Percentiles rank a stretch among this genome's conserved stretches.
Conservation (phyloP, 768 basidiomycete genomes). For the Leccinum imitatum region DNA sequence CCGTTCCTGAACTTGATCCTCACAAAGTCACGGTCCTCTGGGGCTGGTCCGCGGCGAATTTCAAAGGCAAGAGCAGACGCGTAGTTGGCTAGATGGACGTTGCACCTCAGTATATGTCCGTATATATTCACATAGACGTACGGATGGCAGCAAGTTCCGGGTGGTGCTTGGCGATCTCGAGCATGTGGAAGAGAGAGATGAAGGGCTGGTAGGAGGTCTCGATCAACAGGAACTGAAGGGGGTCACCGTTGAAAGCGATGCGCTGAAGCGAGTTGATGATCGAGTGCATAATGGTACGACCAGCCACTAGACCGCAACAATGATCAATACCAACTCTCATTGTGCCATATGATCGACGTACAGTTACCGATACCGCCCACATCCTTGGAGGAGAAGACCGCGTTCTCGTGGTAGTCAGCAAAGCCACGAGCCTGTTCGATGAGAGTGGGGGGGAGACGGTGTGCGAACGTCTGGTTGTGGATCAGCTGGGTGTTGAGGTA, state of each 20-base stretch:
- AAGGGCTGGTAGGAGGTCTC: conserved; percentile 89
- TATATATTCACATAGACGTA: conserved; percentile 38
- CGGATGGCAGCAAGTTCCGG: conserved; percentile 65
- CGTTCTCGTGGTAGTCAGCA: conserved; percentile 79
- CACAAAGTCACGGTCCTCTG: conserved; percentile 77
- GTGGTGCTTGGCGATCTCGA: conserved; percentile 56
- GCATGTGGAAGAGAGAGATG: conserved; percentile 82
- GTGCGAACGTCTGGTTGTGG: conserved; percentile 81
- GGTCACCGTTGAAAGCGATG: conserved; percentile 77
- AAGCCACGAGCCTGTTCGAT: conserved; percentile 71
- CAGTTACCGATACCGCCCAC: conserved; percentile 76
- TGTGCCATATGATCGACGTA: conserved; percentile 38
- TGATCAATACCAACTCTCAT: conserved; percentile 8
- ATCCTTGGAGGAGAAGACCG: conserved; percentile 63
- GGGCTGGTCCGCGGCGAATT: conserved; percentile 71
- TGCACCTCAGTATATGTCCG: conserved; percentile 12
- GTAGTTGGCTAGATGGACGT: conserved; percentile 56
- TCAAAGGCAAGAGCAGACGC: conserved; percentile 76
- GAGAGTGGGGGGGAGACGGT: conserved; percentile 77
- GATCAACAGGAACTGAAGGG: conserved; percentile 74
- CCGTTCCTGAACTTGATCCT: conserved; percentile 88
- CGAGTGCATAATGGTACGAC: conserved; percentile 73
- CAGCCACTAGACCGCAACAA: conserved; percentile 57
- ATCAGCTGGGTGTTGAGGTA: conserved; percentile 72
- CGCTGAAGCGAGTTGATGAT: conserved; percentile 71